A percentile compares a stretch with the other conserved stretches of the same genome.
These are phyloP conservation scores for Fonsecaea pugnacius DNA, from an alignment of 2,329 filamentous ascomycete species.

Conservation along the genomic window DNA sequence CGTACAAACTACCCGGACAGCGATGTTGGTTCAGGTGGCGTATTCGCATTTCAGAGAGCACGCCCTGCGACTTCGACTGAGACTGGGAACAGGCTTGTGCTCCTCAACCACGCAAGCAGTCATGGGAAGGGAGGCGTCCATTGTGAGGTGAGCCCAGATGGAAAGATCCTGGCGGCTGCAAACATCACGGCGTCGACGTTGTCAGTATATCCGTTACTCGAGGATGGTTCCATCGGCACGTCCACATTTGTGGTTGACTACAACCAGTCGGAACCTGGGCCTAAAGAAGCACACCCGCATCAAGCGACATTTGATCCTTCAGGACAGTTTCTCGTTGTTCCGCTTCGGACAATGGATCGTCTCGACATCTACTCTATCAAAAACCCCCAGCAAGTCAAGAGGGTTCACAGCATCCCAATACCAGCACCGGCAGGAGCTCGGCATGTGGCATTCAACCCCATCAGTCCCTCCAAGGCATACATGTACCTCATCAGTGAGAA, in stretches of 20 bases:
- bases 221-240: conserved; percentile 14
- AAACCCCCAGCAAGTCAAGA: conserved; percentile 5
- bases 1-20: conserved; percentile 12
- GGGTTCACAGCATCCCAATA: conserved; percentile 13
- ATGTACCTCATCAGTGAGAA: conserved; percentile 27
- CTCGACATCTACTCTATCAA: conserved; percentile 15
- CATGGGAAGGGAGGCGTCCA: conserved; percentile 25
- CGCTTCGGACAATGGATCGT: conserved; percentile 20
- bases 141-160: conserved; percentile 18
- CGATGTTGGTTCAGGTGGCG: conserved; percentile 12
- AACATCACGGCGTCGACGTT: conserved; percentile 21
- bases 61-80: neutral
- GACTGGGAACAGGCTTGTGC: conserved; percentile 7
- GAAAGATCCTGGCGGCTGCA: conserved; percentile 14
- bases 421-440: conserved; percentile 15
- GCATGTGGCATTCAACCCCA: conserved; percentile 17
- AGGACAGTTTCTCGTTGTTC: conserved; percentile 20
- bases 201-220: conserved; percentile 18
- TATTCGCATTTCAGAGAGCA: conserved; percentile 10
- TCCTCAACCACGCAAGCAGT: conserved; percentile 15
- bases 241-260: conserved; percentile 19
- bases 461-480: conserved; percentile 18
- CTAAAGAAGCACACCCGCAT: conserved; percentile 20
- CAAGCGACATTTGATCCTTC: conserved; percentile 24
- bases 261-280: conserved; percentile 13